Evolutionary conservation across 306 rosid species (phyloP).

Genomic region (Corylus avellana): DNA sequence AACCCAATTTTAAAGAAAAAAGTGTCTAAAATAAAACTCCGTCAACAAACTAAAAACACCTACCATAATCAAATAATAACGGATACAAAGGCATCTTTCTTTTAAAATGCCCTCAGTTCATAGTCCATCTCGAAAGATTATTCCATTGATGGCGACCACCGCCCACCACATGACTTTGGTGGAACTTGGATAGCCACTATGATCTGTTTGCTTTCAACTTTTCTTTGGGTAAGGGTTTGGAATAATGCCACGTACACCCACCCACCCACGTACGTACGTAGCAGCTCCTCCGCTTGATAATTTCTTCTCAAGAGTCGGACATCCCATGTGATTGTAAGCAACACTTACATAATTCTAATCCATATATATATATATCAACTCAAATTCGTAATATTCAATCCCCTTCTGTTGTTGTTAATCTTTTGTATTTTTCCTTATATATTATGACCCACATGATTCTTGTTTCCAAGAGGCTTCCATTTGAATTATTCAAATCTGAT

Average conservation of each 20-base stretch:
- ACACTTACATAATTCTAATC: constrained; percentile 29
- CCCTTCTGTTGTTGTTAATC: constrained; percentile 9
- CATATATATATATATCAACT: constrained; percentile 21
- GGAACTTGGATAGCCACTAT: neutral
- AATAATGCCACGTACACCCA: constrained; percentile 14
- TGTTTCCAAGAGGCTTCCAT: constrained; percentile 49
- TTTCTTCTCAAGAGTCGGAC: constrained; percentile 42
- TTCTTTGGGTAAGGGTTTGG: neutral
- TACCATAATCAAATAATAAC: neutral
- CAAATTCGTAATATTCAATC: constrained; percentile 10
- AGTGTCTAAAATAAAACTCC: neutral
- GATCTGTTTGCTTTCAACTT: neutral
- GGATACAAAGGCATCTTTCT: neutral
- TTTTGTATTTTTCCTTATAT: neutral
- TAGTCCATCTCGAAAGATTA: neutral
- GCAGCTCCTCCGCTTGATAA: constrained; percentile 18
- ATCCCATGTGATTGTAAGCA: constrained; percentile 64
- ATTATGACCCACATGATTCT: constrained; percentile 35
- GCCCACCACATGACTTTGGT: neutral
- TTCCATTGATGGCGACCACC: neutral
- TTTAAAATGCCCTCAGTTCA: neutral
- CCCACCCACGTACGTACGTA: constrained; percentile 3
- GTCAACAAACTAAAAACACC: neutral
- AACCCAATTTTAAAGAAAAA: no score
- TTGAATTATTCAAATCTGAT: constrained; percentile 24